Conservation (phyloP, 257 asterid genomes). For the Linderniella brevidens region DNA sequence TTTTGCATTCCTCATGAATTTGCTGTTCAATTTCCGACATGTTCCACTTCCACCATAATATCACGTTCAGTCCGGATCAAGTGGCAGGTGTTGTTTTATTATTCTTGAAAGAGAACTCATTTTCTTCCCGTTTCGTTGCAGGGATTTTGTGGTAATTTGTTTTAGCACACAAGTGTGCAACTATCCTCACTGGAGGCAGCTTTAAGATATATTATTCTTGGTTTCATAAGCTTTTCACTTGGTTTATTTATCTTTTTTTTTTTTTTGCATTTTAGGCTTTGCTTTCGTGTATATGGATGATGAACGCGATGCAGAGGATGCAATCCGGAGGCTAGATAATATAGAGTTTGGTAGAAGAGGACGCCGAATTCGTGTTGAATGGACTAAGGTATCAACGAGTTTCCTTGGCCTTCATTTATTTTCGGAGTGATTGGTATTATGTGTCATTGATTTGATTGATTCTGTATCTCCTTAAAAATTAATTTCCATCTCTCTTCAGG, state of each 20-base stretch:
- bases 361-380: slow-evolving; percentile 78
- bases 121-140: neutral
- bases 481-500: slow-evolving; percentile 16
- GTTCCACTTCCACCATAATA: slow-evolving; percentile 56
- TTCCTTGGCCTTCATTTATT: neutral
- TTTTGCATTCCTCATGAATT: slow-evolving; percentile 88
- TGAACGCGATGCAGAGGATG: slow-evolving; percentile 83
- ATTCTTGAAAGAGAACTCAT: slow-evolving; percentile 12
- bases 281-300: slow-evolving; percentile 80
- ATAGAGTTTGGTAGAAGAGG: slow-evolving; percentile 70
- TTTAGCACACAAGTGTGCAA: neutral
- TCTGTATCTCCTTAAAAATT: neutral
- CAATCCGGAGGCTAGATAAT: slow-evolving; percentile 63
- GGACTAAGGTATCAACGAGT: slow-evolving; percentile 50
- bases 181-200: neutral
- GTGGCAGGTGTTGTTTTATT: slow-evolving; percentile 89
- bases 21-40: slow-evolving; percentile 75
- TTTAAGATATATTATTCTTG: neutral
- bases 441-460: slow-evolving; percentile 1
- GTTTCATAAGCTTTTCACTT: neutral
- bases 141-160: neutral
- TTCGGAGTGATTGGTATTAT: neutral
- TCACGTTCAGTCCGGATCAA: slow-evolving; percentile 83
- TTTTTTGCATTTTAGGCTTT: slow-evolving; percentile 15
- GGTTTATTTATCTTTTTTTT: neutral